Evolutionary conservation across 306 rosid species (phyloP), one percentile per base, ranked within the genome.

Genomic region (Vigna hirtella): DNA sequence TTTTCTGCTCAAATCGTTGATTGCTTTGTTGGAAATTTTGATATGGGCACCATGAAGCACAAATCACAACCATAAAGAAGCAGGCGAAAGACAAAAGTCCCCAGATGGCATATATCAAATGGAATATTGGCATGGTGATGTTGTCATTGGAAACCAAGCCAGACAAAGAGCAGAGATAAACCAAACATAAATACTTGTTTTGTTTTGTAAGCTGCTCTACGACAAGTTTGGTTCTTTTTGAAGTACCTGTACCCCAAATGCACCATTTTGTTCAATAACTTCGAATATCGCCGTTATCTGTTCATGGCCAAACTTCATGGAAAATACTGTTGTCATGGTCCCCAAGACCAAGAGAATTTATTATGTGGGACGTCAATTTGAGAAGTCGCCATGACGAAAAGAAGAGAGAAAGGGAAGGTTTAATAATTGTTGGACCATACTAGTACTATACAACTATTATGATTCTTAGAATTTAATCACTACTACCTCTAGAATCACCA

Each of bases 221-320:
- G 48, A 38, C 40, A 28, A 28, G 66, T 36, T 36, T 16, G 70
- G 70, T 64, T 36, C 16, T 24, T 1, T 64, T 8, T 36, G 26
- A 64, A 36, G 70, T 36, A 64, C 70, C 70, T 7, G 70, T 64
- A 64, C 70, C 50, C 16, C 70, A 64, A 34, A 64, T 63, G 69
- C 48, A 63, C 48, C 48, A 63, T 63, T 26, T 34, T 1, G 16
- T 64, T 36, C 26, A 36, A 63, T 16, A 62, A 47, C 68, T 32
- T 63, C 1, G 26, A 62, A 63, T 63, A 42, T 9, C 40, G 36
- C 30, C 7, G 26, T 26, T 26, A 26, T 58, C 64, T 58, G 17
- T 16, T 26, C n/a, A 28, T 9, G 47, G 10, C 13, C 47, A 42
- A 42, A 59, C 9, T 57, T 12, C 9, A 57, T 57, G 64, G 64